Evolutionary conservation across 2,329 filamentous ascomycete genomes (phyloP).

Genomic region (Aspergillus tamarii): DNA sequence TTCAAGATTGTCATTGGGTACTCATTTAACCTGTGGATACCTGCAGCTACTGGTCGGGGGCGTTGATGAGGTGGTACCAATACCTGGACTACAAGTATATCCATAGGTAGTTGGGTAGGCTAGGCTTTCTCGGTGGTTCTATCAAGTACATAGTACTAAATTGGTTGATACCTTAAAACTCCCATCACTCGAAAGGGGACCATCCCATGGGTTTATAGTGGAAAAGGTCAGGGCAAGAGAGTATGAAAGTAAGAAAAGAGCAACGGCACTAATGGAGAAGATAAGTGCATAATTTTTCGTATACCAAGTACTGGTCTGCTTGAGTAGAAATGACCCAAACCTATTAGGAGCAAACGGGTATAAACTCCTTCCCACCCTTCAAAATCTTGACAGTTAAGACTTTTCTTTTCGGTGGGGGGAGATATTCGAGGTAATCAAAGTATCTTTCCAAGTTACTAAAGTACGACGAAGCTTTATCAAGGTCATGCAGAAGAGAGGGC

Average conservation of each 20-base stretch:
- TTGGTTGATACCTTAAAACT: not conserved
- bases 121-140: not conserved
- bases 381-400: too few relatives aligned
- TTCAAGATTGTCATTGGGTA: not conserved
- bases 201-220: not conserved
- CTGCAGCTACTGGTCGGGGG: not conserved
- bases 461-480: not conserved
- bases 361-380: too few relatives aligned
- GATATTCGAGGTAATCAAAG: not conserved
- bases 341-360: too few relatives aligned
- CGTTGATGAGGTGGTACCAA: not conserved
- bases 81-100: not conserved
- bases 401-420: not conserved
- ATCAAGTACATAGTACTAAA: not conserved
- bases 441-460: not conserved
- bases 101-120: not conserved
- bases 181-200: not conserved
- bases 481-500: not conserved
- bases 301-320: too few relatives aligned
- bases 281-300: too few relatives aligned
- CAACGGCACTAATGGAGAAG: too few relatives aligned
- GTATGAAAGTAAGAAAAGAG: too few relatives aligned
- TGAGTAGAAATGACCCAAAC: too few relatives aligned
- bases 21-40: not conserved
- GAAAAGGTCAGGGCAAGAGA: not conserved